These are phyloP conservation scores for Wickerhamiella sergipiensis DNA, from an alignment of 805 yeast genomes.

Conservation along the genomic window DNA sequence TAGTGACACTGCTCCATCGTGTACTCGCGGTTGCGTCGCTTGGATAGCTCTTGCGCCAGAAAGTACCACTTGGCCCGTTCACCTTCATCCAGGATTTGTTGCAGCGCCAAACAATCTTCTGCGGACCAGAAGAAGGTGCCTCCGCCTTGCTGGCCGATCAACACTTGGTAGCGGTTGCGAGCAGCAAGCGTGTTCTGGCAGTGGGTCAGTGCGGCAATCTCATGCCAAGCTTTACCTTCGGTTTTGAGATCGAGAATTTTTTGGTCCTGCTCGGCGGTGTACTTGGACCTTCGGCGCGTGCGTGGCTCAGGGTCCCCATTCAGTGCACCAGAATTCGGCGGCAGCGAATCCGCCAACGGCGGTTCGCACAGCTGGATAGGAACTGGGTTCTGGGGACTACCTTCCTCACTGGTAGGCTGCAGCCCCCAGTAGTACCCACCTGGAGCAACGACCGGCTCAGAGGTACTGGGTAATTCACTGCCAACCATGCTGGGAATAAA, in stretches of 20 bases:
- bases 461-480: neutral
- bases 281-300: constrained; percentile 51
- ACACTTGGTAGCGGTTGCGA: constrained; percentile 62
- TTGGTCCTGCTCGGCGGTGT: constrained; percentile 53
- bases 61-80: constrained; percentile 58
- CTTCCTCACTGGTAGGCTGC: neutral
- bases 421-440: neutral
- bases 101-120: constrained; percentile 40
- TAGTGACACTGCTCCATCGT: constrained; percentile 43
- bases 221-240: constrained; percentile 57
- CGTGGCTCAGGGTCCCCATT: constrained; percentile 34
- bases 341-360: constrained; percentile 31
- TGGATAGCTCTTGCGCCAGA: constrained; percentile 47
- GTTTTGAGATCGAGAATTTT: constrained; percentile 47
- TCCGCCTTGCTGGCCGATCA: constrained; percentile 74
- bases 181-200: constrained; percentile 62
- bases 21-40: constrained; percentile 35
- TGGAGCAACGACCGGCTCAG: neutral
- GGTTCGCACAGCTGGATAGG: constrained; percentile 32
- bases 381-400: constrained; percentile 1
- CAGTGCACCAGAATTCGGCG: constrained; percentile 32
- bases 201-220: constrained; percentile 50
- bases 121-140: constrained; percentile 50
- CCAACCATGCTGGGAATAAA: neutral
- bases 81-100: constrained; percentile 47